Evolutionary conservation across 2,329 filamentous ascomycete species (phyloP).

Genomic region (Mycogone perniciosa): DNA sequence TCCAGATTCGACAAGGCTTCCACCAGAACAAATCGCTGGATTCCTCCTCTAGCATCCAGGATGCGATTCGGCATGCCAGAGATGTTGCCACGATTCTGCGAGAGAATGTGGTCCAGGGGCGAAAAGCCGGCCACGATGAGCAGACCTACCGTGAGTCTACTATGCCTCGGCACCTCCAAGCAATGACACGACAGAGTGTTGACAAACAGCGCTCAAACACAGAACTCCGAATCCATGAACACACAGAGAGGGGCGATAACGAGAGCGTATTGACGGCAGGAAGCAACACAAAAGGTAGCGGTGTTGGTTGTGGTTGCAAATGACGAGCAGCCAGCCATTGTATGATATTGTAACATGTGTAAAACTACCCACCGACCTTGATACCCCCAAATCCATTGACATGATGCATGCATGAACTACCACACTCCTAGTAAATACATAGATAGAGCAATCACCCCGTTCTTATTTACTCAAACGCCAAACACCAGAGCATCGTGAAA

Average conservation of each 20-base stretch:
- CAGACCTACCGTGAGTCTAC: slow-evolving; percentile 54
- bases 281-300: slow-evolving; percentile 24
- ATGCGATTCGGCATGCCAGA: slow-evolving; percentile 70
- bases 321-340: slow-evolving; percentile 14
- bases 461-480: slow-evolving; percentile 22
- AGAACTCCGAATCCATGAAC: slow-evolving; percentile 84
- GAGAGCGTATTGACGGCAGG: slow-evolving; percentile 70
- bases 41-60: slow-evolving; percentile 48
- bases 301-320: slow-evolving; percentile 25
- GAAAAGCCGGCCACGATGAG: slow-evolving; percentile 33
- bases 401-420: slow-evolving; percentile 5
- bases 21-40: slow-evolving; percentile 56
- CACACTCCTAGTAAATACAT: not conserved
- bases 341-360: slow-evolving; percentile 9
- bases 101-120: slow-evolving; percentile 86
- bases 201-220: not conserved
- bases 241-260: slow-evolving; percentile 90
- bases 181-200: not conserved
- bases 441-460: slow-evolving; percentile 10
- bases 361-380: slow-evolving; percentile 13
- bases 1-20: slow-evolving; percentile 69
- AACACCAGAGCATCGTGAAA: slow-evolving; percentile 18
- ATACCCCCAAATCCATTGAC: slow-evolving; percentile 16
- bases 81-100: slow-evolving; percentile 74
- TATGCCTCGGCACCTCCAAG: not conserved